Evolutionary conservation across 495 filamentous ascomycete genomes (phyloP), one percentile per base, ranked within the genome.

Genomic region (Aspergillus conjunctus): DNA sequence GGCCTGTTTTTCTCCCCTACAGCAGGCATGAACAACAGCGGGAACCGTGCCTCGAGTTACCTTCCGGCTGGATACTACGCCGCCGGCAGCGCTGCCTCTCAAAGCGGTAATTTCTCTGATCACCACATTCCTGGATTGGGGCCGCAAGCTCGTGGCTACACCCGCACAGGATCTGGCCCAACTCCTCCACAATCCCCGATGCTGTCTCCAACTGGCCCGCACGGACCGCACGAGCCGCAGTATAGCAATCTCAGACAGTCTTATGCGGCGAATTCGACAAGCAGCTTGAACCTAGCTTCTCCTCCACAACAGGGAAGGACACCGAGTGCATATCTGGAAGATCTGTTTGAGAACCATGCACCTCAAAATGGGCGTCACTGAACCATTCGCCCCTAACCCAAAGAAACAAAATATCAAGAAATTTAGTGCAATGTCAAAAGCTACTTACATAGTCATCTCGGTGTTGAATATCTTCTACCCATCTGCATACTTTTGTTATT

Each of bases 1-100:
- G 88, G 84, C 41, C 83, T 98, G 5, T 98, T 98, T 83, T 98
- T 95, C 75, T 96, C 91, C 1, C 94, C 94, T 0, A 98, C 94
- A 1, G 93, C 93, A 1, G 86, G 83, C 18, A 66, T 68, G 61
- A 65, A 71, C 61, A 56, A 68, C 51, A 61, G 68, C 60, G 67
- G 69, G 11, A 91, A 78, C 80, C 83, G 78, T 74, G 83, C 77
- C 12, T 87, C 85, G 4, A 81, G 77, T 20, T 97, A 93, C 73
- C 83, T 98, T 20, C 94, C 94, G 33, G 87, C 93, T 4, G 94
- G 94, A 9, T 98, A 96, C 74, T 98, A 98, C 70, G 87, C 92
- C 30, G 83, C 92, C 18, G 83, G 84, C 18, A 80, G 75, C 52
- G 73, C 85, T 1, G 81, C 78, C 8, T 73, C 85, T 12, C 66